phyloP scores from a whole-genome alignment of 2,329 filamentous ascomycete genomes.

The Colletotrichum musae region DNA sequence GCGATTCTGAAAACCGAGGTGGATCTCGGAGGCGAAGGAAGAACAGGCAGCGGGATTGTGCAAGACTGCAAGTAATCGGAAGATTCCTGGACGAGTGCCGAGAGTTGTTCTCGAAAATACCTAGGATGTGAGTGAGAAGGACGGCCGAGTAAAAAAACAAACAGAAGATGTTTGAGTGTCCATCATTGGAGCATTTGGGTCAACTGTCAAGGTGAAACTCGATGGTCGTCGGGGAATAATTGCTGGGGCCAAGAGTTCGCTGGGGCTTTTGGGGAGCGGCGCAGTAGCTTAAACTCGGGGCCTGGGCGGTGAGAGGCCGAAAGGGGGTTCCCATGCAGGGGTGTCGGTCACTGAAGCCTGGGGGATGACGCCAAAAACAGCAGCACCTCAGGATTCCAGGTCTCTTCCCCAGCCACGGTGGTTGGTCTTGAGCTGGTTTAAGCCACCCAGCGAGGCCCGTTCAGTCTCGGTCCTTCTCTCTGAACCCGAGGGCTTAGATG shows the following conservation, averaged over 20 bases:
- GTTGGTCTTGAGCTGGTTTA: too few species aligned
- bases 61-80: too few species aligned
- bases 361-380: slow-evolving; percentile 29
- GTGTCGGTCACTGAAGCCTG: slow-evolving; percentile 8
- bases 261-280: not conserved
- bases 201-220: slow-evolving; percentile 23
- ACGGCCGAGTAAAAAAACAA: not conserved
- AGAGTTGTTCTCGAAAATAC: not conserved
- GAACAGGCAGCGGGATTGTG: too few species aligned
- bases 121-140: not conserved
- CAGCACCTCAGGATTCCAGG: not conserved
- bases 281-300: too few species aligned
- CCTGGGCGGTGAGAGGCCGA: not conserved
- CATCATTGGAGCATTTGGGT: too few species aligned
- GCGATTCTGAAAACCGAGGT: not conserved
- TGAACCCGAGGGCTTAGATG: too few species aligned
- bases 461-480: too few species aligned
- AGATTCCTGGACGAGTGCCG: too few species aligned
- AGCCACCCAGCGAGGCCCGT: too few species aligned
- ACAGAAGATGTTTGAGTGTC: not conserved
- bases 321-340: not conserved
- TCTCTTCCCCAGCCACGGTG: slow-evolving; percentile 7
- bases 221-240: slow-evolving; percentile 23
- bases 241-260: slow-evolving; percentile 37
- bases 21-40: not conserved